A percentile compares a stretch with the other conserved stretches of the same genome.
These are phyloP conservation scores for Ceratocystis colombiana DNA, from an alignment of 2,329 filamentous ascomycete species.

Conservation along the genomic window DNA sequence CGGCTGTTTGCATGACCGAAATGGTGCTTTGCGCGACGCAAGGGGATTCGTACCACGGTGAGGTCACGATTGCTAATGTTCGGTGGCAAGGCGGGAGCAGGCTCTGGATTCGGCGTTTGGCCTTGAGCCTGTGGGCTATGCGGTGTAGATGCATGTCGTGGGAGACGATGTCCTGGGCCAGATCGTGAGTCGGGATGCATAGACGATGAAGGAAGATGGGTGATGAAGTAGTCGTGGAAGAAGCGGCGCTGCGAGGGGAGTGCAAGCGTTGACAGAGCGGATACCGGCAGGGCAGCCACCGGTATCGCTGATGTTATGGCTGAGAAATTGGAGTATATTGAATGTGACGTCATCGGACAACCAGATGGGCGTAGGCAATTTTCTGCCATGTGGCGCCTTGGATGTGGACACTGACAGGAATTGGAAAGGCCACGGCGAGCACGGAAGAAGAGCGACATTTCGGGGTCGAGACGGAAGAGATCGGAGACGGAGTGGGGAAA, in stretches of 20 bases:
- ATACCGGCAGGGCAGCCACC: background rate
- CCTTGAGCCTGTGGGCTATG: constrained; percentile 44
- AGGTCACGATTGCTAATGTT: constrained; percentile 60
- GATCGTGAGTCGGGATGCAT: constrained; percentile 74
- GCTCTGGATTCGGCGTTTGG: constrained; percentile 31
- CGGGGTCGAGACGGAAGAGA: background rate
- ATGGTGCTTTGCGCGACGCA: constrained; percentile 91
- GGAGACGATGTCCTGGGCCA: constrained; percentile 72
- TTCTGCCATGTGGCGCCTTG: background rate
- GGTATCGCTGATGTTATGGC: background rate
- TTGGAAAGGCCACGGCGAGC: background rate
- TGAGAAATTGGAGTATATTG: background rate
- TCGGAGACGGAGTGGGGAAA: background rate
- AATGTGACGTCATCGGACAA: constrained; percentile 23
- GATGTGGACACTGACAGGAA: constrained; percentile 1
- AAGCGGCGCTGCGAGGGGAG: constrained; percentile 34
- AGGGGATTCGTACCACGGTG: constrained; percentile 87
- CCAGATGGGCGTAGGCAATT: background rate
- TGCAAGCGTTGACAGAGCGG: too few species aligned
- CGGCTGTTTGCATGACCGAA: constrained; percentile 72
- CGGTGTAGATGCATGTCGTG: constrained; percentile 71
- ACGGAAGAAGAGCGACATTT: constrained; percentile 5
- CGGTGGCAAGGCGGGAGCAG: constrained; percentile 48
- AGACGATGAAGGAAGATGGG: constrained; percentile 85
- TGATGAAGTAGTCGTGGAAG: constrained; percentile 97